Evolutionary conservation across 2,329 filamentous ascomycete species (phyloP).

Genomic region (Alternaria sp.): DNA sequence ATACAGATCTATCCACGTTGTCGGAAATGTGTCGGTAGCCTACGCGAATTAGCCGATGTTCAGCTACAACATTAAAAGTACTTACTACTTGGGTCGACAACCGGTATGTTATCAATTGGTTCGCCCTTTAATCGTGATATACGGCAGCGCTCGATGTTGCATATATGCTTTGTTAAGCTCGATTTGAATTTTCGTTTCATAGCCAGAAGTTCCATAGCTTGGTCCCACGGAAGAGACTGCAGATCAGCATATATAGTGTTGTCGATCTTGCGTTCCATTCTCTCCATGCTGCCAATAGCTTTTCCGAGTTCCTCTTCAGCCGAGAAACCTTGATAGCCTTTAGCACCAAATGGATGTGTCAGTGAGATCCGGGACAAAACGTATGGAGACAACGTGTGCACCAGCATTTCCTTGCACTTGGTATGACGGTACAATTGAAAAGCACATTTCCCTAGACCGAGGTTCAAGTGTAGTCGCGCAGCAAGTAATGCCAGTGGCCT

Average conservation of each 20-base stretch:
- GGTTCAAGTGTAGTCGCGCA: constrained; percentile 42
- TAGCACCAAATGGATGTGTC: constrained; percentile 46
- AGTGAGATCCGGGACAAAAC: constrained; percentile 45
- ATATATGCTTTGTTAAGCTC: constrained; percentile 46
- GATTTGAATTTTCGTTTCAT: constrained; percentile 37
- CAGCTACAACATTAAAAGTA: not conserved
- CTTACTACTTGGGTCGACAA: constrained; percentile 34
- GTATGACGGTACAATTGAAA: constrained; percentile 40
- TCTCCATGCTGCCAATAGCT: constrained; percentile 39
- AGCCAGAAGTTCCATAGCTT: constrained; percentile 36
- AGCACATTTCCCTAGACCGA: constrained; percentile 43
- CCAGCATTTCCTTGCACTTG: constrained; percentile 48
- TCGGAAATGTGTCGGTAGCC: constrained; percentile 34
- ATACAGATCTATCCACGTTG: constrained; percentile 39
- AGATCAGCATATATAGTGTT: constrained; percentile 40
- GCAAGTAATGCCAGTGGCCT: constrained; percentile 44
- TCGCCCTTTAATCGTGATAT: constrained; percentile 44
- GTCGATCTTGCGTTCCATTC: constrained; percentile 41
- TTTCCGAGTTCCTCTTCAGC: constrained; percentile 42
- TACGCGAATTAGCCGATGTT: constrained; percentile 23
- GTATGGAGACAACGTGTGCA: constrained; percentile 44
- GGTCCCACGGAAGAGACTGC: constrained; percentile 41
- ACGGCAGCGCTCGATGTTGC: constrained; percentile 43
- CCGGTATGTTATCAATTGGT: constrained; percentile 28
- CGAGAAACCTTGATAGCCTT: constrained; percentile 37